Base-by-base conservation (phyloP, 169 alveolate genomes). In the Miamiensis avidus region DNA sequence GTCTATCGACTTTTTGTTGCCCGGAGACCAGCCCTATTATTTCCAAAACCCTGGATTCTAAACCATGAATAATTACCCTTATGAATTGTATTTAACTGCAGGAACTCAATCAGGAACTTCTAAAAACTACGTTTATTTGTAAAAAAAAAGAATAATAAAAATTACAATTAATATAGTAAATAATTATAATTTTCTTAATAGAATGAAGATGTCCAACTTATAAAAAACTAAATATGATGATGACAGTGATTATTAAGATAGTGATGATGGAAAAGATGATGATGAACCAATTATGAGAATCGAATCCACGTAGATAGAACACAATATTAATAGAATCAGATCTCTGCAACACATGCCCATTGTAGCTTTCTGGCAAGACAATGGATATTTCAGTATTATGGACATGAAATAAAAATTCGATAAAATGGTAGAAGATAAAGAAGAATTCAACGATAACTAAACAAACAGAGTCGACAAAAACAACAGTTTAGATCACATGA, bases 301-400 rank as follows among this genome's bases (percentile, higher is more conserved):
- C 64, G 93, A 91, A 74, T 84, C 89, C 73, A 78, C 88, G 27
- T 84, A 91, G n/a, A 90, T 93, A 29, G 87, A 88, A 76, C 93
- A 95, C 30, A 85, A 90, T 79, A 92, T 95, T 26, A 95, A 95
- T 75, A 90, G 97, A 82, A 92, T 95, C 74, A 92, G 95, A 85
- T 84, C 95, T 76, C 93, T 95, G 97, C 87, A 93, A 87, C 90
- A 93, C 32, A 89, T 95, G 31, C 92, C 93, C n/a, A 89, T 95
- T 34, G 94, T 93, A 28, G 97, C 97, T 0, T 87, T 89, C 49
- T 95, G 95, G 96, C 88, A 88, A 79, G 96, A 93, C 77, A 93
- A 90, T 81, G 90, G 93, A 73, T 93, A 93, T 73, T 94, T 95
- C 0, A 92, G 81, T 31, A 92, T 95, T 33, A 88, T 89, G 76